phyloP scores from a whole-genome alignment of 1,139 yeast species.

The Arxiozyma heterogenica region DNA sequence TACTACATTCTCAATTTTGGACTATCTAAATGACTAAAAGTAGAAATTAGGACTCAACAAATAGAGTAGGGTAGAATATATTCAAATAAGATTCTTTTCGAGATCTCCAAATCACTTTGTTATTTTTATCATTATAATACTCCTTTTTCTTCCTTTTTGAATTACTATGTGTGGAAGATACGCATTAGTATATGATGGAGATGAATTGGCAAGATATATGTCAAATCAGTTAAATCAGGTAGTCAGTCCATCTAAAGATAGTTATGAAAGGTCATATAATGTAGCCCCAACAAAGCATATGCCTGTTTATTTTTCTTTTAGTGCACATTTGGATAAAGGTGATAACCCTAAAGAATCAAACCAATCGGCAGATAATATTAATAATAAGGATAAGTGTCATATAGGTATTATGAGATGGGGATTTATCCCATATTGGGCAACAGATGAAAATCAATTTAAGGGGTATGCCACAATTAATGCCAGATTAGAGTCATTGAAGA shows the following conservation, averaged over 20 bases:
- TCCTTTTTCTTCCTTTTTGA: too few relatives aligned
- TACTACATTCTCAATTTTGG: too few relatives aligned
- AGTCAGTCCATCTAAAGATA: background rate
- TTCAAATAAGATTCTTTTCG: background rate
- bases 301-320: conserved; percentile 34
- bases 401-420: conserved; percentile 48
- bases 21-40: too few relatives aligned
- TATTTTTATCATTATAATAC: too few relatives aligned
- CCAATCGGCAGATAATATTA: background rate
- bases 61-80: background rate
- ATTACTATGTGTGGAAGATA: conserved; percentile 41
- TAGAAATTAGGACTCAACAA: too few relatives aligned
- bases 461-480: conserved; percentile 52
- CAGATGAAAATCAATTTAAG: conserved; percentile 30
- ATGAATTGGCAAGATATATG: conserved; percentile 12
- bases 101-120: too few relatives aligned
- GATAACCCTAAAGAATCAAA: background rate
- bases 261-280: conserved; percentile 33
- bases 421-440: conserved; percentile 45
- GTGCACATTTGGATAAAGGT: background rate
- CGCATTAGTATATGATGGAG: conserved; percentile 31
- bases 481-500: conserved; percentile 45
- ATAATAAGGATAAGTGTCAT: background rate
- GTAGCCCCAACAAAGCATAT: conserved; percentile 44
- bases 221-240: background rate